A percentile compares a stretch with the other conserved stretches of the same genome.
Evolutionary conservation across 805 yeast genomes (phyloP).

Genomic region (Yamadazyma paraphyllophila): DNA sequence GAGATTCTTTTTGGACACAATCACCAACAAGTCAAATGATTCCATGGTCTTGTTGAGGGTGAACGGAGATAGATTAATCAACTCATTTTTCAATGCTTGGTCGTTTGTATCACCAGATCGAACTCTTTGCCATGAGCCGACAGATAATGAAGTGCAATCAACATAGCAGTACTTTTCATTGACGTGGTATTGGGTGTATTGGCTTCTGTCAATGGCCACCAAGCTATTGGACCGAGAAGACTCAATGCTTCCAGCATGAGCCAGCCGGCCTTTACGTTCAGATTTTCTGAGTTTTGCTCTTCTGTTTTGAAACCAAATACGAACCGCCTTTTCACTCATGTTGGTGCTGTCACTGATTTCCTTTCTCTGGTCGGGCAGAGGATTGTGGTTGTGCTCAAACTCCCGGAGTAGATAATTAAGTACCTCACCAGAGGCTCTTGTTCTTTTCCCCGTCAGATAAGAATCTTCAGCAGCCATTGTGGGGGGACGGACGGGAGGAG

Average conservation of each 20-base stretch:
- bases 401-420: constrained; percentile 65
- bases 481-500: background rate
- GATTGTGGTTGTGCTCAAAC: constrained; percentile 71
- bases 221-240: constrained; percentile 25
- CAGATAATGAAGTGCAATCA: constrained; percentile 66
- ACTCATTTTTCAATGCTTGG: constrained; percentile 42
- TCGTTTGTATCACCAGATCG: constrained; percentile 56
- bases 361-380: constrained; percentile 68
- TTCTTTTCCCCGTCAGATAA: constrained; percentile 31
- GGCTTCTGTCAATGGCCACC: constrained; percentile 7
- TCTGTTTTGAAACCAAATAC: constrained; percentile 92
- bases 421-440: constrained; percentile 79
- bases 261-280: constrained; percentile 44
- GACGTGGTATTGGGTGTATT: constrained; percentile 28
- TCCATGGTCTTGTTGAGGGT: constrained; percentile 62
- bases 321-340: constrained; percentile 83
- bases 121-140: constrained; percentile 79
- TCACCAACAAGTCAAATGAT: constrained; percentile 67
- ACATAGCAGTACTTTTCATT: constrained; percentile 69
- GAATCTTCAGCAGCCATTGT: constrained; percentile 5
- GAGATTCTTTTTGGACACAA: constrained; percentile 64
- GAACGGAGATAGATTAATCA: constrained; percentile 64
- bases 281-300: constrained; percentile 74
- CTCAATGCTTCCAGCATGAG: constrained; percentile 16
- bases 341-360: constrained; percentile 68